Conservation (phyloP, 768 basidiomycete species). For the Boletus subcaerulescens region DNA sequence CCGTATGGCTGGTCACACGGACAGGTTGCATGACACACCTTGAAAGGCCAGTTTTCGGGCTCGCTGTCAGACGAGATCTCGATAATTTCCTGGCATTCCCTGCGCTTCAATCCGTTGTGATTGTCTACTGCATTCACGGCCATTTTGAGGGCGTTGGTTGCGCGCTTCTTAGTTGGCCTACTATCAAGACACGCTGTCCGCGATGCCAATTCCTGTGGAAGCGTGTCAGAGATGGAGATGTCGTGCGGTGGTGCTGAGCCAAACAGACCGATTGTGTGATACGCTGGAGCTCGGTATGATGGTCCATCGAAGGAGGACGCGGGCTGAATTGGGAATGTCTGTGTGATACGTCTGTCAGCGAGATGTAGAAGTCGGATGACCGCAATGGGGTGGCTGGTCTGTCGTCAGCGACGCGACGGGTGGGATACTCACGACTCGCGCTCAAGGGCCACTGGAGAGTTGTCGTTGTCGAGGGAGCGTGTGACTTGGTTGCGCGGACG, state of each 20-base stretch:
- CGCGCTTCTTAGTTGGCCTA: slow-evolving; percentile 21
- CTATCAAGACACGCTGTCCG: slow-evolving; percentile 11
- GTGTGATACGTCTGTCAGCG: background rate
- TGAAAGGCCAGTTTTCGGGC: slow-evolving; percentile 15
- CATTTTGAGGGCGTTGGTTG: slow-evolving; percentile 17
- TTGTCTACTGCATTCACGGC: slow-evolving; percentile 7
- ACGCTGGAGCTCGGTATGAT: slow-evolving; percentile 24
- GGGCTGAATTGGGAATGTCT: background rate
- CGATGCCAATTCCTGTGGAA: slow-evolving; percentile 21
- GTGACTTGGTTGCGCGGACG: slow-evolving; percentile 6
- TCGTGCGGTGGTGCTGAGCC: background rate
- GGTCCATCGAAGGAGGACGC: background rate
- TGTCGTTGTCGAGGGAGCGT: slow-evolving; percentile 13
- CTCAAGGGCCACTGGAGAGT: background rate
- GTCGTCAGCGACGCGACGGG: background rate
- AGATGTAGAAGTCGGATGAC: background rate
- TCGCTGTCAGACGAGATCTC: slow-evolving; percentile 33
- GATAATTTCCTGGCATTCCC: slow-evolving; percentile 18
- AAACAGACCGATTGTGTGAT: slow-evolving; percentile 21
- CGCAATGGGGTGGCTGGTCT: too few relatives aligned
- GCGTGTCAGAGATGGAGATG: slow-evolving; percentile 8
- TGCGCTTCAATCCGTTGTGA: slow-evolving; percentile 22
- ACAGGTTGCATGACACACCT: slow-evolving; percentile 13
- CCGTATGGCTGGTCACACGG: background rate
- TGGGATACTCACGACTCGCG: slow-evolving; percentile 2